phyloP scores from a whole-genome alignment of 371 early-diverging fungal genomes.

The Mucor plumbeus region DNA sequence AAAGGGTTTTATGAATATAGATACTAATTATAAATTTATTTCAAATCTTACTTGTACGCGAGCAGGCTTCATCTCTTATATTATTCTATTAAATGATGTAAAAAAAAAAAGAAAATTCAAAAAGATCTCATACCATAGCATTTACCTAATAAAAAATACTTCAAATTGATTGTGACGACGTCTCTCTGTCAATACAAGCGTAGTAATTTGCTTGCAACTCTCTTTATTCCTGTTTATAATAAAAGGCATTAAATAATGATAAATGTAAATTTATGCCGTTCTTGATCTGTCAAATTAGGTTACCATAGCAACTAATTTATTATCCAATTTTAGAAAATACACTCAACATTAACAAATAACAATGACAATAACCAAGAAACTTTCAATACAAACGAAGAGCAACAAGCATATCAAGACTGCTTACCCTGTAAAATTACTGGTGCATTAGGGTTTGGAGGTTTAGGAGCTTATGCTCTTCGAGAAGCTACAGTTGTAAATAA shows the following conservation, averaged over 20 bases:
- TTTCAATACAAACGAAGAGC: background rate
- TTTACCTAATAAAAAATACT: background rate
- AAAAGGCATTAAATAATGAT: background rate
- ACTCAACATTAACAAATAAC: slow-evolving; percentile 11
- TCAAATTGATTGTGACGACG: background rate
- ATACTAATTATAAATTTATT: too few relatives aligned
- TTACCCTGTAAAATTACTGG: slow-evolving; percentile 51
- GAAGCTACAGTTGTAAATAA: slow-evolving; percentile 43
- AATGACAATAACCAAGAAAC: slow-evolving; percentile 6
- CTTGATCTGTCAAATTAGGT: too few relatives aligned
- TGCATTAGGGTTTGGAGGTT: slow-evolving; percentile 41
- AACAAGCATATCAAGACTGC: slow-evolving; percentile 42
- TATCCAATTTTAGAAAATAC: slow-evolving; percentile 19
- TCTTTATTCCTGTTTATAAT: too few relatives aligned
- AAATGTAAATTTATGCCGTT: background rate
- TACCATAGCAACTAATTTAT: background rate
- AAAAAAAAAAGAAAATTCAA: background rate
- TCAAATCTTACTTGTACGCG: slow-evolving; percentile 30
- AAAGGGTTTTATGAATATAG: too few relatives aligned
- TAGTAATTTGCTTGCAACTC: background rate
- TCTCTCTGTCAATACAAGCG: slow-evolving; percentile 4
- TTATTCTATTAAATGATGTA: background rate
- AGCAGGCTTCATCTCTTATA: slow-evolving; percentile 22
- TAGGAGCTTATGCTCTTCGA: slow-evolving; percentile 48
- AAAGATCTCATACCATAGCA: slow-evolving; percentile 11